phyloP scores from a whole-genome alignment of 192 early-diverging fungal species.

The Coemansia sp. region DNA sequence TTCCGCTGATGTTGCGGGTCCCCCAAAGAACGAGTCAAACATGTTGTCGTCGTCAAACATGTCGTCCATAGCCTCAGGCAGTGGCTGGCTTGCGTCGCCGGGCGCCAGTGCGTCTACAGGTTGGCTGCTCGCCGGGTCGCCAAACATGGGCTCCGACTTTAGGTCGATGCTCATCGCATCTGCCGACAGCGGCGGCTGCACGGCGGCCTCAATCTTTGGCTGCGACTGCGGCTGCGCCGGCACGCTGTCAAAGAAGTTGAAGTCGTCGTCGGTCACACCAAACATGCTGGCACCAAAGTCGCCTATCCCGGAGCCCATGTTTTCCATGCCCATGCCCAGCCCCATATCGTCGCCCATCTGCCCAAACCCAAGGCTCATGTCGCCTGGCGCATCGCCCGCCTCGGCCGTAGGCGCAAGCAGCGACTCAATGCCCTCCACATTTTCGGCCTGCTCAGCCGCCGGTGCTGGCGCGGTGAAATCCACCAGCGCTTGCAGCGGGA shows the following conservation, averaged over 20 bases:
- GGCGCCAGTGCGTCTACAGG: not conserved
- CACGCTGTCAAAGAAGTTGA: slow-evolving; percentile 46
- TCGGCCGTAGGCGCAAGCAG: slow-evolving; percentile 23
- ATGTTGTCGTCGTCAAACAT: slow-evolving; percentile 40
- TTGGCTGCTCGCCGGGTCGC: not conserved
- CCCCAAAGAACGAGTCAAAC: slow-evolving; percentile 43
- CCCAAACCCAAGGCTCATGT: slow-evolving; percentile 11
- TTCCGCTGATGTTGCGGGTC: slow-evolving; percentile 4
- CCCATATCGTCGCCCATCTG: slow-evolving; percentile 32
- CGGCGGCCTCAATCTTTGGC: not conserved
- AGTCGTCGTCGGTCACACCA: slow-evolving; percentile 52
- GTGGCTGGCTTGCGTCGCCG: not conserved
- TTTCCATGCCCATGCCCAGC: slow-evolving; percentile 29
- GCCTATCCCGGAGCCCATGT: slow-evolving; percentile 26
- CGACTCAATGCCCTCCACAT: slow-evolving; percentile 21
- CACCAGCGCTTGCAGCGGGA: slow-evolving; percentile 24
- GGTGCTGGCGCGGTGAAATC: not conserved
- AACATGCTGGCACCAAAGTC: slow-evolving; percentile 37
- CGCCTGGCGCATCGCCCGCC: slow-evolving; percentile 5
- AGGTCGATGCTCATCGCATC: slow-evolving; percentile 9
- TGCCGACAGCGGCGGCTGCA: not conserved
- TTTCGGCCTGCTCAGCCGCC: no score
- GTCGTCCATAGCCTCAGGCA: slow-evolving; percentile 25
- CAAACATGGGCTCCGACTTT: not conserved
- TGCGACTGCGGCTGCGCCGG: slow-evolving; percentile 17